Percentiles rank a stretch among this genome's conserved stretches.
These are phyloP conservation scores for Alternaria consortialis DNA, from an alignment of 2,329 filamentous ascomycete species.

Conservation along the genomic window DNA sequence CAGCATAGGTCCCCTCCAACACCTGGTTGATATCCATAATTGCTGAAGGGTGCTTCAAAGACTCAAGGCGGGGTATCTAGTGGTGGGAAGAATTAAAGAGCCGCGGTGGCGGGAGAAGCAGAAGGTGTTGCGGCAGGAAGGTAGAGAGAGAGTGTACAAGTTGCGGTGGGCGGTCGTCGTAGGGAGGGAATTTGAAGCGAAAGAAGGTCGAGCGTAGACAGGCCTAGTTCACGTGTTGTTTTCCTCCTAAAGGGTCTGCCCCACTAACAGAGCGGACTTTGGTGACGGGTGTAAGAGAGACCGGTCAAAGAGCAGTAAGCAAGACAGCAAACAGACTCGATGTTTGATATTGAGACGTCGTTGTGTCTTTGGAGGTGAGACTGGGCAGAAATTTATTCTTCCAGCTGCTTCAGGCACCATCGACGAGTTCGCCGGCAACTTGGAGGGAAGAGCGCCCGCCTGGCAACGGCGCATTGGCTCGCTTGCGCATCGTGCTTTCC, in stretches of 20 bases:
- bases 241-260: slow-evolving; percentile 40
- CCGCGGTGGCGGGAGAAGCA: slow-evolving; percentile 29
- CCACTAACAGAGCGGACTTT: slow-evolving; percentile 36
- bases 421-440: slow-evolving; percentile 4
- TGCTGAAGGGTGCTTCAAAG: slow-evolving; percentile 45
- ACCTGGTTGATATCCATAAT: slow-evolving; percentile 98
- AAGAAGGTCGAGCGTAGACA: slow-evolving; percentile 47
- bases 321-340: slow-evolving; percentile 10
- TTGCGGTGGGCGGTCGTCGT: slow-evolving; percentile 45
- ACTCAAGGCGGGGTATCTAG: slow-evolving; percentile 36
- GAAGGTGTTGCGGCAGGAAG: slow-evolving; percentile 30
- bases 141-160: slow-evolving; percentile 31
- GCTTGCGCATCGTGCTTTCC: slow-evolving; percentile 34
- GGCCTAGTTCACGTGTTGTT: slow-evolving; percentile 51
- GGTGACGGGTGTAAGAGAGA: slow-evolving; percentile 15
- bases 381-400: slow-evolving; percentile 3
- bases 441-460: slow-evolving; percentile 19
- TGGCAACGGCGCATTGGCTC: slow-evolving; percentile 37
- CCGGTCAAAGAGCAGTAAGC: slow-evolving; percentile 25
- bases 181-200: slow-evolving; percentile 51
- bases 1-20: slow-evolving; percentile 94
- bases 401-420: slow-evolving; percentile 20
- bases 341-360: slow-evolving; percentile 2
- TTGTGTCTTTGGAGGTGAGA: background rate
- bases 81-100: slow-evolving; percentile 23